Base-by-base conservation (phyloP, 148 eudicot genomes). In the Rhododendron williamsianum region DNA sequence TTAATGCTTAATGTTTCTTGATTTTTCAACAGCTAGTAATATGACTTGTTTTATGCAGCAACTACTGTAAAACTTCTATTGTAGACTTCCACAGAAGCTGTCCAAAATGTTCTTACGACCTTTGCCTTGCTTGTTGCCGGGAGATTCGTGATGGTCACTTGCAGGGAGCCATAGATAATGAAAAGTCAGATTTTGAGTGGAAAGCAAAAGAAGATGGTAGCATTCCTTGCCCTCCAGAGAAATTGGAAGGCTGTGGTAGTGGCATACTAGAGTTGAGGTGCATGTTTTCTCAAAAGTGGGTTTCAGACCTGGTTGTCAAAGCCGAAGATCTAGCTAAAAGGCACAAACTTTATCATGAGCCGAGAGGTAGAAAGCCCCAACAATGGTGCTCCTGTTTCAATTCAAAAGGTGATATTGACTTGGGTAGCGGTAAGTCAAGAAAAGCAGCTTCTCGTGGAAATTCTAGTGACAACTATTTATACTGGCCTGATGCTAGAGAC, bases 381-480 rank as follows among this genome's bases (percentile, higher is more conserved):
- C 51, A 84, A 18, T 78, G 56, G 13, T 91, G 91, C 87, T 83
- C 90, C 12, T 89, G 93, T 81, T 27, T 54, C 54, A 72, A 73
- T 72, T 86, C 87, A 51, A 15, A 58, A 76, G 83, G 71, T 56
- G 67, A 80, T 11, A 82, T 65, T 74, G 84, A 86, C 46, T 35
- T 51, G 43, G 85, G 21, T 48, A 74, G 36, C 74, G 77, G 76
- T 11, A 84, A 87, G 74, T 78, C 85, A 7, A 86, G 88, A 78
- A 92, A 92, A 85, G 87, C 91, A 38, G 90, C 92, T 49, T 91
- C 90, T 78, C 85, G 92, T n/a, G 92, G 87, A 78, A 82, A 81
- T 67, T 83, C 90, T 6, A 76, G 83, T 60, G 93, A 89, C 82
- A 91, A 91, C 74, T 86, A 81, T 82, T 80, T 93, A 85, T 93